These are phyloP conservation scores for Sechiopsis laciniata DNA, from an alignment of 306 rosid genomes.

Conservation along the genomic window DNA sequence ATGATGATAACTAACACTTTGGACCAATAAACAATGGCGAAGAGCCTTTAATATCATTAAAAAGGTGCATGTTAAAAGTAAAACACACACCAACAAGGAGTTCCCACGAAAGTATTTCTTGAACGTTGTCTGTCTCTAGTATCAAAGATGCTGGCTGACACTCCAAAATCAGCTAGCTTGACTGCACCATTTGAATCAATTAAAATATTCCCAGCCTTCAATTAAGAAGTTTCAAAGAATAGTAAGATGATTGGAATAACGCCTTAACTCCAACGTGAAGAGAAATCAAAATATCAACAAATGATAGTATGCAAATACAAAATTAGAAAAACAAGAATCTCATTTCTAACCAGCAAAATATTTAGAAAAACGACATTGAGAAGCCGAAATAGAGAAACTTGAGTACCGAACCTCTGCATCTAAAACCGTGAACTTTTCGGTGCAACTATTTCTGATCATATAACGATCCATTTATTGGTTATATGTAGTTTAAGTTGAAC, in stretches of 20 bases:
- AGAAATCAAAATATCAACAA: not conserved
- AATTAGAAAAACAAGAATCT: not conserved
- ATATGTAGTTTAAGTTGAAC: not conserved
- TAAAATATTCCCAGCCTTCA: conserved; percentile 93
- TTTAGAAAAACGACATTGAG: not conserved
- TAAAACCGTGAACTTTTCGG: not conserved
- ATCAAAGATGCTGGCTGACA: conserved; percentile 90
- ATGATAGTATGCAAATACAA: conserved; percentile 14
- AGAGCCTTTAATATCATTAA: conserved; percentile 2
- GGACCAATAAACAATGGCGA: conserved; percentile 14
- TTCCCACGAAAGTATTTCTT: conserved; percentile 95
- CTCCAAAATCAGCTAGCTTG: conserved; percentile 97
- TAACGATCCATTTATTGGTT: not conserved
- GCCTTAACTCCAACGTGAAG: conserved; percentile 19
- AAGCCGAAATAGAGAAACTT: not conserved
- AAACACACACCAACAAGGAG: conserved; percentile 85
- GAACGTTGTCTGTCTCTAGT: conserved; percentile 90
- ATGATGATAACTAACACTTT: not conserved
- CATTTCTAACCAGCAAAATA: not conserved
- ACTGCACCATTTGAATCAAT: conserved; percentile 75
- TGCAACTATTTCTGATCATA: not conserved
- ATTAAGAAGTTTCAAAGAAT: conserved; percentile 21
- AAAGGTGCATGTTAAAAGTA: conserved; percentile 22
- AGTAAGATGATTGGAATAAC: conserved; percentile 24
- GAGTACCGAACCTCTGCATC: not conserved